A percentile compares a stretch with the other conserved stretches of the same genome.
Evolutionary conservation across 768 basidiomycete genomes (phyloP).

Genomic region (Tubosaeta sp.): DNA sequence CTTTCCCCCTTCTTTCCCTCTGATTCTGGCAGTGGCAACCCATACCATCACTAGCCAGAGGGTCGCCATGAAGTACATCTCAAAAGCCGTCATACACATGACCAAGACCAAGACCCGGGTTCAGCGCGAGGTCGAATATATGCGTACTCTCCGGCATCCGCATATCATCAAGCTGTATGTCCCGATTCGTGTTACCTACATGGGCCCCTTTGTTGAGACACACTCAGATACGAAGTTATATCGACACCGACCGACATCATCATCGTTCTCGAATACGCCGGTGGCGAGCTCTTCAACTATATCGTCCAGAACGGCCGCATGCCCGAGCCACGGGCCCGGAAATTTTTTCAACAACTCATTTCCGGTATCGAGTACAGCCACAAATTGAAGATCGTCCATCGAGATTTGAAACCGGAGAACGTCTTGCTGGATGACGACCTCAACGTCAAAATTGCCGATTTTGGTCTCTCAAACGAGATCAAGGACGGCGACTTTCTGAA

Average conservation of each 20-base stretch:
- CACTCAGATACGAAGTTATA: conserved; percentile 76
- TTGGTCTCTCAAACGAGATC: conserved; percentile 94
- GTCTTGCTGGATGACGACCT: conserved; percentile 79
- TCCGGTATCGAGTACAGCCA: conserved; percentile 97
- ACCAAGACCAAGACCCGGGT: conserved; percentile 92
- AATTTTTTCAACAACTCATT: conserved; percentile 98
- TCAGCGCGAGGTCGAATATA: conserved; percentile 94
- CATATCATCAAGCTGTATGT: conserved; percentile 96
- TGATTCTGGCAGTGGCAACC: conserved; percentile 64
- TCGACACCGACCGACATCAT: conserved; percentile 95
- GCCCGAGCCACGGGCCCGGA: conserved; percentile 79
- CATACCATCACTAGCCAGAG: conserved; percentile 93
- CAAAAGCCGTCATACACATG: conserved; percentile 87
- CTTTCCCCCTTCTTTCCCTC: conserved; percentile 7
- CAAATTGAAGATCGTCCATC: conserved; percentile 93
- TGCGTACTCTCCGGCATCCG: conserved; percentile 88
- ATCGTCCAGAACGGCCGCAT: conserved; percentile 93
- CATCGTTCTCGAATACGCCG: conserved; percentile 96
- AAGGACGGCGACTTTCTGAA: conserved; percentile 95
- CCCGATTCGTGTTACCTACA: conserved; percentile 1
- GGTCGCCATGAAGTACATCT: conserved; percentile 98
- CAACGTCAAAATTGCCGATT: conserved; percentile 98
- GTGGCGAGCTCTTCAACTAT: conserved; percentile 97
- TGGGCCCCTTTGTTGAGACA: conserved; percentile 7
- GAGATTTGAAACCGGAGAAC: conserved; percentile 98